Evolutionary conservation across 1,284 basidiomycete genomes (phyloP), one percentile per base, ranked within the genome.

Genomic region (Cryptococcus sp.): DNA sequence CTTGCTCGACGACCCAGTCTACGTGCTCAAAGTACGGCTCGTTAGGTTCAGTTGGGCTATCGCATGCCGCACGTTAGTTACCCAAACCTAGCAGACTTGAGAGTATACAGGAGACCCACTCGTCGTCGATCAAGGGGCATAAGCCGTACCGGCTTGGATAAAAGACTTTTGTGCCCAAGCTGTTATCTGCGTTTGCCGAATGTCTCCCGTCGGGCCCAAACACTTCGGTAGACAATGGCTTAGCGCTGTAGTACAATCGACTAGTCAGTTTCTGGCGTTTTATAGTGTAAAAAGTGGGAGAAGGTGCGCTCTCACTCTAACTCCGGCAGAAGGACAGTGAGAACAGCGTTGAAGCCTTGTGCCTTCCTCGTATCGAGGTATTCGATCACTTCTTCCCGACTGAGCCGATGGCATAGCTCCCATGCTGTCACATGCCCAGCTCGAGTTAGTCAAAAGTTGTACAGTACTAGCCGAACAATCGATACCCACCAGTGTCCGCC

Each of bases 11-110:
- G 16, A 57, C 40, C 39, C 40, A 51, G 20, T 57, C 55, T 17
- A 62, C 48, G 48, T 54, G 52, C 20, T 51, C 52, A 47, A 58
- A 58, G 46, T 62, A 62, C 27, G 5, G 19, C 22, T 23, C 22
- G 23, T 62, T 62, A 0, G 60, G 60, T 19, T 20, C 46, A n/a
- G 39, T 40, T 15, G 47, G 52, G 30, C 52, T 43, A 38, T 35
- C 13, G 7, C 5, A 35, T 3, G 10, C 22, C 19, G 13, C 10
- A 35, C 19, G 35, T 38, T 40, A 46, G 27, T 27, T 13, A 45
- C 11, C 8, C 10, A 19, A 2, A 19, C 16, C 20, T 10, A 13
- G 30, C 30, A 10, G 8, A 8, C 10, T 35, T 3, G 13, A 13
- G 3, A 10, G 30, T 13, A 2, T 35, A 10, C 30, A 5, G 17